Evolutionary conservation across 768 basidiomycete genomes (phyloP).

Genomic region (Pleurotus pulmonarius): DNA sequence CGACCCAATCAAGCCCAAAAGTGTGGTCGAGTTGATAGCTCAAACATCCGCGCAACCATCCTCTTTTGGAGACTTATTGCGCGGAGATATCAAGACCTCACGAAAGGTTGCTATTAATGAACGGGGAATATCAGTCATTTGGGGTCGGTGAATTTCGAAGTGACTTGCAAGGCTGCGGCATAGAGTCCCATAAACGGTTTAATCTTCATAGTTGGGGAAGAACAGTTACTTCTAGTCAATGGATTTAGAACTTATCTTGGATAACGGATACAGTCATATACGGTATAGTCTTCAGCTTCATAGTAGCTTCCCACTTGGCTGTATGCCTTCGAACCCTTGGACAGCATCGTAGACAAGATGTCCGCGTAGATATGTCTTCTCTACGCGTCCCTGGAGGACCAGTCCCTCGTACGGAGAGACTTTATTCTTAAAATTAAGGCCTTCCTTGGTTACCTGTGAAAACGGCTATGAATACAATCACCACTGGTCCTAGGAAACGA

Average conservation of each 20-base stretch:
- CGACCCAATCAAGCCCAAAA: too few species aligned
- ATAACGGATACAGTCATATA: not conserved
- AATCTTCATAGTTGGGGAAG: too few species aligned
- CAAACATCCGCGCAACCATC: too few species aligned
- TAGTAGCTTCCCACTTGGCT: not conserved
- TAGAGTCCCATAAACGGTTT: too few species aligned
- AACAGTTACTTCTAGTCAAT: not conserved
- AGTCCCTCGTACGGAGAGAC: slow-evolving; percentile 85
- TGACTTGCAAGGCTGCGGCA: too few species aligned
- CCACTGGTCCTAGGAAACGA: slow-evolving; percentile 26
- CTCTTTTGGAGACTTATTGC: too few species aligned
- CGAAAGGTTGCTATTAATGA: too few species aligned
- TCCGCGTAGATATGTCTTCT: slow-evolving; percentile 80
- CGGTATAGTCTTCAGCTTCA: not conserved
- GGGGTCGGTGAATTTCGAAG: too few species aligned
- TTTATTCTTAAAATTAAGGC: slow-evolving; percentile 90
- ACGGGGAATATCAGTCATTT: too few species aligned
- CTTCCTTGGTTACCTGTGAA: slow-evolving; percentile 65
- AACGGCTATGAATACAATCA: not conserved
- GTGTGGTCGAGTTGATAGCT: too few species aligned
- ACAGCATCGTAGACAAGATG: slow-evolving; percentile 53
- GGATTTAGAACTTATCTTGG: too few species aligned
- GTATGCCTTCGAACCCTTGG: slow-evolving; percentile 29
- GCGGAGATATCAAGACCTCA: too few species aligned
- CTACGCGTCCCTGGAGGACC: slow-evolving; percentile 65